Evolutionary conservation across 306 rosid genomes (phyloP).

Genomic region (Prunus persica): DNA sequence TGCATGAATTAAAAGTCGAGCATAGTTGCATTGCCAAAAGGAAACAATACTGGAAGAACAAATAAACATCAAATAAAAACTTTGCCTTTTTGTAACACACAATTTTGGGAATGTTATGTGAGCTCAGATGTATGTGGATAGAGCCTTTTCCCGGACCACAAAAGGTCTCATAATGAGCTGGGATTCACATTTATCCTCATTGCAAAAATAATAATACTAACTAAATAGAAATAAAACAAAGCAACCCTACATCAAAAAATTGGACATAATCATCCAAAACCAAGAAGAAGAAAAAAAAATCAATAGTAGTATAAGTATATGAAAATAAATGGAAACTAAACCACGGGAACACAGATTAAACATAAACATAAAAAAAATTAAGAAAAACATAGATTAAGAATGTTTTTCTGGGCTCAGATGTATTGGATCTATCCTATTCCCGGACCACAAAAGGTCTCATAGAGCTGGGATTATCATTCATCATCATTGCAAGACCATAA

Average conservation of each 20-base stretch:
- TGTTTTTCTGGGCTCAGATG: conserved; percentile 28
- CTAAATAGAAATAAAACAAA: background rate
- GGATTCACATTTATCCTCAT: conserved; percentile 17
- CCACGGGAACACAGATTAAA: no score
- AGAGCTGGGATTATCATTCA: conserved; percentile 42
- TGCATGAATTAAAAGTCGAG: no score
- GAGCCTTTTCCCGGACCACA: conserved; percentile 12
- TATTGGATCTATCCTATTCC: conserved; percentile 23
- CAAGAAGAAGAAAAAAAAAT: no score
- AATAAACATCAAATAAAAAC: background rate
- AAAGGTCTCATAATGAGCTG: conserved; percentile 27
- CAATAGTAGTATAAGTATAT: background rate
- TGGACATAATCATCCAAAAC: no score
- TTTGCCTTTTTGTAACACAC: background rate
- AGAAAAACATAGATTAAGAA: background rate
- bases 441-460: conserved; percentile 42
- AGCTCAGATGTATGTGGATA: conserved; percentile 16
- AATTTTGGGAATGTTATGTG: background rate
- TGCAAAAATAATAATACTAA: background rate
- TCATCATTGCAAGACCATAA: conserved; percentile 24
- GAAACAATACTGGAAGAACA: background rate
- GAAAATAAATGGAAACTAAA: background rate
- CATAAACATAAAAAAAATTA: background rate
- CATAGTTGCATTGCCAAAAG: no score
- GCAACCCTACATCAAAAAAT: no score